Evolutionary conservation across 495 filamentous ascomycete species (phyloP), one percentile per base, ranked within the genome.

Genomic region (Lophiostoma macrostomum): DNA sequence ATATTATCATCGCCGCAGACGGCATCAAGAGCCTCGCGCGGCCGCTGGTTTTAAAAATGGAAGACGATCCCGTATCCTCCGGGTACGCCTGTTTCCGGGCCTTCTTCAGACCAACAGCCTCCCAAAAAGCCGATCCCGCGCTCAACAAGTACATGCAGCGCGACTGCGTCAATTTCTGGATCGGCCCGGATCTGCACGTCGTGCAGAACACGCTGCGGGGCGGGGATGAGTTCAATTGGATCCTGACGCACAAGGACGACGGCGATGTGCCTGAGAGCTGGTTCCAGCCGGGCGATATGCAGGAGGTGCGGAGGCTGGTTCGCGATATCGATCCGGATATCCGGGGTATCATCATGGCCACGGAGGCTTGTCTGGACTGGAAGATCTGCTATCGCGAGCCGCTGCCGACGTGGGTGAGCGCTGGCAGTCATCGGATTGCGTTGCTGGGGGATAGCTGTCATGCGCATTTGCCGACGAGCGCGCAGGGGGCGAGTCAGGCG

Each of bases 151-250:
- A 61, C 25, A 45, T 56, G 45, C 12, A 58, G 11, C 53, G 34
- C 19, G 65, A 68, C 46, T 54, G 49, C 24, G 61, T 64, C 14
- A 64, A 64, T 29, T 64, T 65, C 36, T 69, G 62, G 63, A 56
- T 69, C 16, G 66, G 66, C 7, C 66, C 64, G 12, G 66, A 69
- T 37, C 59, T 56, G 35, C 66, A 69, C 50, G 59, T 67, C 24
- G 57, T 69, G 32, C 79, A 79, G 20, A 79, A 77, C 7, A 78
- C 74, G 5, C 74, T 83, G 60, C 81, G 83, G 65, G 73, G 74
- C 39, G 81, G 82, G 0, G 71, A 72, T 18, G 83, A 86, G 47
- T 80, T 84, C 30, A 83, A 80, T 50, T 87, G 83, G 84, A 83
- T 86, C 12, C 76, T 84, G 28, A 86, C 84, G 14, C 83, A 86